Evolutionary conservation across 2,329 filamentous ascomycete genomes (phyloP).

Genomic region (Raffaelea ambrosiae): DNA sequence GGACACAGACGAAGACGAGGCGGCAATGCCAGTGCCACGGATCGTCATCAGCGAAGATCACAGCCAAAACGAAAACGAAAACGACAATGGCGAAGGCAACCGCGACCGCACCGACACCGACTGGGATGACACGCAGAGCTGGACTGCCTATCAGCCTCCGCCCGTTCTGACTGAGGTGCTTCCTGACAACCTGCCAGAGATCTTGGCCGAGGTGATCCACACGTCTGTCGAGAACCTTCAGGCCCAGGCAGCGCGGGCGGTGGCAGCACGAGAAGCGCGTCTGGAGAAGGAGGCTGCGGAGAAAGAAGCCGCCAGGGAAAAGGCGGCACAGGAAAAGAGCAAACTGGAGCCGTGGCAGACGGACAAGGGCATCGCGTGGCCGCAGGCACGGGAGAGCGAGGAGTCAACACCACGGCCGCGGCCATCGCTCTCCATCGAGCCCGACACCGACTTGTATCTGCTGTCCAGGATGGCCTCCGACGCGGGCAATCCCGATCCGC

Average conservation of each 20-base stretch:
- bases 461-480: conserved; percentile 15
- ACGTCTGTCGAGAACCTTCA: conserved; percentile 38
- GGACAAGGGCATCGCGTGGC: neutral
- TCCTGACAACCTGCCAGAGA: conserved; percentile 28
- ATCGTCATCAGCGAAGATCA: neutral
- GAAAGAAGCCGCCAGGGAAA: neutral
- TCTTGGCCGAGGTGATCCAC: conserved; percentile 31
- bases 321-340: neutral
- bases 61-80: neutral
- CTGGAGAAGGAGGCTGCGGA: conserved; percentile 8
- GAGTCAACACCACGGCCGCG: too few relatives aligned
- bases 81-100: conserved; percentile 16
- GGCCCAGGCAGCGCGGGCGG: conserved; percentile 21
- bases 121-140: conserved; percentile 20
- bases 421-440: neutral
- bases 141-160: conserved; percentile 39
- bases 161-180: conserved; percentile 25
- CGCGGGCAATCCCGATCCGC: neutral
- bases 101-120: neutral
- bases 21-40: neutral
- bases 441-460: neutral
- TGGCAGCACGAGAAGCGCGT: conserved; percentile 18
- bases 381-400: neutral
- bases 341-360: neutral
- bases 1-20: neutral